Conservation (phyloP, 768 basidiomycete species). For the Floccularia luteovirens region DNA sequence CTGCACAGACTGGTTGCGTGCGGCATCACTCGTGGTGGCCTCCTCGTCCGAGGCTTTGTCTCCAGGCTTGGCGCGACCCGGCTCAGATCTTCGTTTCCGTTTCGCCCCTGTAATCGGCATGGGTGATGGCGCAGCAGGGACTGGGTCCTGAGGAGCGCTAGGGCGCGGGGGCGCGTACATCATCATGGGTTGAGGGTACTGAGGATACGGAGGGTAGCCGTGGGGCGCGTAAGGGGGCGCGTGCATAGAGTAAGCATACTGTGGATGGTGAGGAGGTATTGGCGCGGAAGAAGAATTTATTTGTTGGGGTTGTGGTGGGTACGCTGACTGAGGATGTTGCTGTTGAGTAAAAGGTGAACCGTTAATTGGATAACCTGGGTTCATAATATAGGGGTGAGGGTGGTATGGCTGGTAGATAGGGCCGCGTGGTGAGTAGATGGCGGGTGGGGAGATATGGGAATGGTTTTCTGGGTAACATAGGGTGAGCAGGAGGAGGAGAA, state of each 20-base stretch:
- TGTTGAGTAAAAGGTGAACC: conserved; percentile 37
- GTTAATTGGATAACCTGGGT: conserved; percentile 59
- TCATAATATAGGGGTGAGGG: conserved; percentile 56
- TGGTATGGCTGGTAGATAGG: conserved; percentile 51
- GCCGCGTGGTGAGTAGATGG: conserved; percentile 20
- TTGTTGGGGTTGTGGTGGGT: conserved; percentile 24
- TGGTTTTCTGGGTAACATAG: conserved; percentile 5
- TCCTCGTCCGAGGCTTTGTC: conserved; percentile 60
- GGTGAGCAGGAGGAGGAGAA: conserved; percentile 11
- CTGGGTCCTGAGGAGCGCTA: conserved; percentile 24
- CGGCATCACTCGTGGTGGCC: conserved; percentile 38
- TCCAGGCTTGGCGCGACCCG: conserved; percentile 27
- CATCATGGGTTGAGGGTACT: conserved; percentile 65
- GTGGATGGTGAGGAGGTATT: conserved; percentile 28
- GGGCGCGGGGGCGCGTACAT: conserved; percentile 48
- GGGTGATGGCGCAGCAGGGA: conserved; percentile 17
- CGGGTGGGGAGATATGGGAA: conserved; percentile 14
- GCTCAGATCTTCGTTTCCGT: conserved; percentile 54
- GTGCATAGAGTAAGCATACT: conserved; percentile 52
- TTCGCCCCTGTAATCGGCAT: conserved; percentile 33
- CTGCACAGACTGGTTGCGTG: conserved; percentile 22
- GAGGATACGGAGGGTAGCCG: conserved; percentile 54
- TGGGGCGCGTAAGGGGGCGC: conserved; percentile 46
- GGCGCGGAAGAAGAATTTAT: conserved; percentile 28
- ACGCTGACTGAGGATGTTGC: conserved; percentile 22